Base-by-base conservation (phyloP, 2,329 filamentous ascomycete genomes). In the Cladophialophora carrionii region DNA sequence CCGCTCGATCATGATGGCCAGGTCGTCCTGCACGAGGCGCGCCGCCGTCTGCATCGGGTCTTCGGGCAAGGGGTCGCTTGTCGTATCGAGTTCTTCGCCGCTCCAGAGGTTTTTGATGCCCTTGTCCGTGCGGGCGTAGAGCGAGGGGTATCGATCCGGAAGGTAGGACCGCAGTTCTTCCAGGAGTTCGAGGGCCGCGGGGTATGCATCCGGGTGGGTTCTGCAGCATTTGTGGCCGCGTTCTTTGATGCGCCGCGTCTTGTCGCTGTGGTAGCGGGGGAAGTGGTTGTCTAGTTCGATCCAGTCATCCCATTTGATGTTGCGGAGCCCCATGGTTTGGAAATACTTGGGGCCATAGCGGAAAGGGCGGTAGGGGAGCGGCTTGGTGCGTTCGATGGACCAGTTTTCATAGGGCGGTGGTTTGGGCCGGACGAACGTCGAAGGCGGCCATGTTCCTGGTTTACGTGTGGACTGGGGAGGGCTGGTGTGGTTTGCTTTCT, bases 211-310 rank as follows among this genome's bases (percentile, higher is more conserved):
- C 0, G 90, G 88, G 1, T 87, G 84, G 0, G 90, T 94, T 14
- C 78, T 78, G 73, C 86, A 88, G 78, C 89, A 91, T 75, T 89
- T 90, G 0, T 76, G 67, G 0, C 87, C 89, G 0, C 91, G 84
- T 68, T 90, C 86, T 14, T 74, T 72, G 55, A 96, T 90, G 0
- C 91, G 85, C 14, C 79, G 78, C 1, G 84, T 82, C 77, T 96
- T 96, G 69, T 89, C 85, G 34, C 82, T 83, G 76, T 96, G 90
- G 74, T 83, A 96, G 60, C 84, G 85, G 0, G 87, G 83, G 74
- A 86, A 96, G 54, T 93, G 84, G 73, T 90, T 93, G 77, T 96
- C 92, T 29, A 96, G 84, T 77, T 96, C 79, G 72, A 94, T 92
- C 90, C 90, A 93, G 63, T 92, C 87, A 60, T 89, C 84, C 77